Conservation (phyloP, 1,139 yeast genomes). For the Hanseniaspora gamundiae region DNA sequence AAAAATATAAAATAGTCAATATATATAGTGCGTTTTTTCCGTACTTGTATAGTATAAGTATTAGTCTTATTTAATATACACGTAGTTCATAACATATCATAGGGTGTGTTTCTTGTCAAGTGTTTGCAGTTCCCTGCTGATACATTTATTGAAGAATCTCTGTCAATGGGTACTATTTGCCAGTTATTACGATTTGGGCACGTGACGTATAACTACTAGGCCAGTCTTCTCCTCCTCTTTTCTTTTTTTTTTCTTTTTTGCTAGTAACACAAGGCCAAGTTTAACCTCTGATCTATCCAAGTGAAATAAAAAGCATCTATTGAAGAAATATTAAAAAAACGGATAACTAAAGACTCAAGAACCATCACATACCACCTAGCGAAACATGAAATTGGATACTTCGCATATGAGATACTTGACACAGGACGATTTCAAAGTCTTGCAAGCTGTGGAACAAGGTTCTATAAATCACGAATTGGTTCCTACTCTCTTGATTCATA, state of each 20-base stretch:
- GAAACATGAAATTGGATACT: conserved; percentile 79
- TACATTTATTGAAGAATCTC: too few species aligned
- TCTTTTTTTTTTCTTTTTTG: background rate
- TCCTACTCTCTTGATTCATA: conserved; percentile 75
- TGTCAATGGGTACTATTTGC: too few species aligned
- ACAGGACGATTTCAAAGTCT: conserved; percentile 78
- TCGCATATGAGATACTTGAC: conserved; percentile 89
- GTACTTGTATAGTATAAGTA: too few species aligned
- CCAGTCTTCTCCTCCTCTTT: background rate
- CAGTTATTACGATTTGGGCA: too few species aligned
- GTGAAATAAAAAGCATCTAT: too few species aligned
- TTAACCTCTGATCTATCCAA: too few species aligned
- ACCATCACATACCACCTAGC: background rate
- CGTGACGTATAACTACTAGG: too few species aligned
- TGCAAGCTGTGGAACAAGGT: conserved; percentile 84
- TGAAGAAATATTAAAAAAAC: background rate
- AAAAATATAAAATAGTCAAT: background rate
- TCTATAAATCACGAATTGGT: conserved; percentile 90
- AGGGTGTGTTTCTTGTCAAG: too few species aligned
- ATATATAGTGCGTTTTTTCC: background rate
- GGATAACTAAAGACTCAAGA: background rate
- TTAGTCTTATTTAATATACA: too few species aligned
- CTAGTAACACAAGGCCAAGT: too few species aligned
- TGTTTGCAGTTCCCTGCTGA: too few species aligned
- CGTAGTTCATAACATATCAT: too few species aligned